Evolutionary conservation across 345 rosid species (phyloP), one percentile per base, ranked within the genome.

Genomic region (Boechera retrofracta): DNA sequence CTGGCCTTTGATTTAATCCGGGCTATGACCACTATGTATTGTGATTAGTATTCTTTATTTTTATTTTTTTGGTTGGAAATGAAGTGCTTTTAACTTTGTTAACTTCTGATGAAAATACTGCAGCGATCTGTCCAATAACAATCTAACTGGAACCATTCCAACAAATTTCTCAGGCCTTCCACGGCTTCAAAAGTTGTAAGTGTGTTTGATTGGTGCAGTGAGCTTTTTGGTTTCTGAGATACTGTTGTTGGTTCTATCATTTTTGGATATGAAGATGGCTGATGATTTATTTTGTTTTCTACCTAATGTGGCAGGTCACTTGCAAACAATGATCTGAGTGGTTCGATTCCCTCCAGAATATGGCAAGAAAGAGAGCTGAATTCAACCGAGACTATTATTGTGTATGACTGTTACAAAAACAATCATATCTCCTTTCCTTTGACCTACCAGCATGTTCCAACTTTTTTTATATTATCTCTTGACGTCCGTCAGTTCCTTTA

Each of bases 121-220:
- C 91, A 92, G 98, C 21, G 75, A 81, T 75, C 79, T 94, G 79
- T 87, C 97, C 77, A 79, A 87, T 82, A 94, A 94, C 83, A 54
- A 71, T 47, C 83, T 94, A 55, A 83, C 82, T 6, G 98, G 98
- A 81, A 82, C 79, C 57, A 83, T 94, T 83, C 97, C 98, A 53
- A 57, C 80, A 70, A 83, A 24, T 78, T 90, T 90, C 72, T 86
- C 97, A 7, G 77, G 77, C 33, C 92, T 94, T 61, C 90, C 87
- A 69, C 61, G 15, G 67, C 91, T 94, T 71, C 98, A 94, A 71
- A 81, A 3, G 77, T 61, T 94, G 98, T 94, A 79, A 86, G 97
- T 67, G 67, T 58, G 66, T 62, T 31, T 64, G 33, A 31, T 67
- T 10, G 15, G 13, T 28, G 6, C 41, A 44, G 57, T 39, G 51